A percentile compares a stretch with the other conserved stretches of the same genome.
phyloP scores from a whole-genome alignment of 139 green algal species.

The Closterium sp. region DNA sequence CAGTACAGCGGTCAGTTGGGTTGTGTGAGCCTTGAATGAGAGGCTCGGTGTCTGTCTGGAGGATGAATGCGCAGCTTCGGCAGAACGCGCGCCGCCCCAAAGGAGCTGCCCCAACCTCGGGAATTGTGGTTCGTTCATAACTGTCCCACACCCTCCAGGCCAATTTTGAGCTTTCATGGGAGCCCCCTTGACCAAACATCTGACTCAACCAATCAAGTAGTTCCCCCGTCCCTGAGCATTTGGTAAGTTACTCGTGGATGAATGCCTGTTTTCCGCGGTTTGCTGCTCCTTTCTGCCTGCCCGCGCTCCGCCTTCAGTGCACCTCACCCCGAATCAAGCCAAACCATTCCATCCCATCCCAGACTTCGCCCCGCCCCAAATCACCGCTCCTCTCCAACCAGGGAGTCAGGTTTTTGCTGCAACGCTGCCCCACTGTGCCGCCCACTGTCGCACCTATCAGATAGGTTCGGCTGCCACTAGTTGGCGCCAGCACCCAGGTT shows the following conservation, averaged over 20 bases:
- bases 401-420: background rate
- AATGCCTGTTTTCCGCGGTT: background rate
- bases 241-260: background rate
- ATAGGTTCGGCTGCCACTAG: background rate
- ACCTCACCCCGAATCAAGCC: background rate
- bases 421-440: background rate
- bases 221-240: background rate
- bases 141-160: too few relatives aligned
- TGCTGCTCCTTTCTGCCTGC: background rate
- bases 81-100: background rate
- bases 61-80: background rate
- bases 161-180: too few relatives aligned
- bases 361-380: background rate
- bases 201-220: too few relatives aligned
- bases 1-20: background rate
- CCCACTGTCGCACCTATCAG: background rate
- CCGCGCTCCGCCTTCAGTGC: background rate
- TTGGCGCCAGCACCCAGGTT: background rate
- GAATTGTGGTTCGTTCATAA: too few relatives aligned
- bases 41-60: too few relatives aligned
- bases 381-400: background rate
- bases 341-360: background rate
- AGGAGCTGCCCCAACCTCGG: too few relatives aligned
- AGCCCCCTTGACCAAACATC: background rate
- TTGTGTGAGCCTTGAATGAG: background rate